These are phyloP conservation scores for Ustilaginoidea virens DNA, from an alignment of 2,329 filamentous ascomycete genomes.

Conservation along the genomic window DNA sequence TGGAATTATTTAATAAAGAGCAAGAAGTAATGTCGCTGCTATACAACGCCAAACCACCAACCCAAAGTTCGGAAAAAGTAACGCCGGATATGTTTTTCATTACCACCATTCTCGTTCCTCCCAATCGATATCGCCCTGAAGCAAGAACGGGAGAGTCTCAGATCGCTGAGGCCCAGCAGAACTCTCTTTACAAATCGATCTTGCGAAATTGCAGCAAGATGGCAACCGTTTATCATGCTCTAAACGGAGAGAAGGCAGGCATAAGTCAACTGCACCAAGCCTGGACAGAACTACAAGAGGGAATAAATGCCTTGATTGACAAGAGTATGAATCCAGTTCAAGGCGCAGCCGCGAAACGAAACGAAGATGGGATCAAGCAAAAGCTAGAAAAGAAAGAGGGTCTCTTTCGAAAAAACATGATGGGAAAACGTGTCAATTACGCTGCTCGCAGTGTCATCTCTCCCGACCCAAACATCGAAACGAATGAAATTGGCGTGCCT, in stretches of 20 bases:
- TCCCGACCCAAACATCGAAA: conserved; percentile 95
- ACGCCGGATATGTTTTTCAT: conserved; percentile 90
- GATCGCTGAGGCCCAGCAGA: conserved; percentile 79
- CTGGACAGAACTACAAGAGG: conserved; percentile 73
- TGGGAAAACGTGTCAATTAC: conserved; percentile 99
- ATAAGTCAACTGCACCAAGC: conserved; percentile 68
- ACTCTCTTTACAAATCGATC: conserved; percentile 74
- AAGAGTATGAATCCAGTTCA: conserved; percentile 71
- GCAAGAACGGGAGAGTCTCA: conserved; percentile 66
- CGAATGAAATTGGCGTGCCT: conserved; percentile 95
- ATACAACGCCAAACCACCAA: conserved; percentile 58
- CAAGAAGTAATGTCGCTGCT: conserved; percentile 70
- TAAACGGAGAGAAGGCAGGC: conserved; percentile 29
- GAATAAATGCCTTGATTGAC: conserved; percentile 87
- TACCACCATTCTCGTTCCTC: conserved; percentile 71
- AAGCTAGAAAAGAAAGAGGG: conserved; percentile 98
- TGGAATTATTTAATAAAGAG: conserved; percentile 73
- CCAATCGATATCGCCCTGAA: conserved; percentile 82
- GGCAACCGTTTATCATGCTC: conserved; percentile 44
- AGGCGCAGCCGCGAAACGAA: conserved; percentile 59
- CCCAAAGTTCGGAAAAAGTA: conserved; percentile 41
- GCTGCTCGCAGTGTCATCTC: conserved; percentile 96
- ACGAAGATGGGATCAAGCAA: conserved; percentile 93
- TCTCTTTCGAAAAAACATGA: conserved; percentile 98
- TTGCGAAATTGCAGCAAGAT: conserved; percentile 60